Evolutionary conservation across 23 red algal species (phyloP), one percentile per base, ranked within the genome.

Genomic region (Gracilaria domingensis): DNA sequence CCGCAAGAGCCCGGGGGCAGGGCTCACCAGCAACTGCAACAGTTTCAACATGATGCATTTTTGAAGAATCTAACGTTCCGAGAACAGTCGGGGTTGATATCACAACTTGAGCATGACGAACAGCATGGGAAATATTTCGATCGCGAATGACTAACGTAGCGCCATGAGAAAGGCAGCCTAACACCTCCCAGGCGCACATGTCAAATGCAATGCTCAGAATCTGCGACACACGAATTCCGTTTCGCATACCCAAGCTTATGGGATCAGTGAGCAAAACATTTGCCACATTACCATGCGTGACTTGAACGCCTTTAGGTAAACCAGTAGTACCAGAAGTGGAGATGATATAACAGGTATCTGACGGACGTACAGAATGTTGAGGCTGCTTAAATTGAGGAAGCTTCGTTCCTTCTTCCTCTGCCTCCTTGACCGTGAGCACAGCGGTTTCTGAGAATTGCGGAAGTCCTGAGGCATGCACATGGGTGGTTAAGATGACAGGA

Each of bases 291-390:
- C 44, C 79, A 60, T 87, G 93, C 21, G 84, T 89, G 35, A 85
- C 75, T 1, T 95, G 45, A 20, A 95, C 93, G 29, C 96, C 96
- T 62, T 98, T 98, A 13, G 96, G 96, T 24, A 32, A 39, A 0
- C 96, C 96, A 23, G 96, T 98, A 12, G 96, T 98, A 26, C 96
- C 96, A 29, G 91, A 95, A 0, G 93, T 98, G 86, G 88, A 98
- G 51, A 98, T 93, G 71, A 88, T 70, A 32, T 85, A 85, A 23
- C 81, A 85, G 0, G 49, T 65, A 21, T 65, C 59, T 39, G 81
- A 85, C 16, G 81, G 81, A 42, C 47, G 36, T 5, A 85, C 64
- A 42, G 64, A 7, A 8, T 8, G 32, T 29, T 29, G 4, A 21
- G 48, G 47, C 16, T 61, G 30, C 28, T 4, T 35, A 30, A 70